These are phyloP conservation scores for Prunus padus DNA, from an alignment of 306 rosid genomes.

Conservation along the genomic window DNA sequence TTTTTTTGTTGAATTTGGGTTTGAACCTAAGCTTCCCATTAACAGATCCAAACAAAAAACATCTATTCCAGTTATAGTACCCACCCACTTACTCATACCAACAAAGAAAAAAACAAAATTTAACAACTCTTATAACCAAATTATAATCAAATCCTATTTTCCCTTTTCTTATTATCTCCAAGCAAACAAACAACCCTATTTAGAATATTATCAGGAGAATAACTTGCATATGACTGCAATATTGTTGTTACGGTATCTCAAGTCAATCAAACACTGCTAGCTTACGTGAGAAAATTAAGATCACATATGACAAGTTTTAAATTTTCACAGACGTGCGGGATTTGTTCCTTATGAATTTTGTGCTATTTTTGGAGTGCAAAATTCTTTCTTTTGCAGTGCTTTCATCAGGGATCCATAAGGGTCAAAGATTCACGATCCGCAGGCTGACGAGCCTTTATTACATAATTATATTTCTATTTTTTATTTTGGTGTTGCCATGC, in stretches of 20 bases:
- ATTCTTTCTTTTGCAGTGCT: neutral
- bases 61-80: neutral
- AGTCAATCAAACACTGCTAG: too few species aligned
- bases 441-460: neutral
- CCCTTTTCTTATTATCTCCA: neutral
- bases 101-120: too few species aligned
- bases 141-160: neutral
- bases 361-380: neutral
- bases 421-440: neutral
- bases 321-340: neutral
- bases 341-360: neutral
- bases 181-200: too few species aligned
- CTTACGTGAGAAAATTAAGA: accelerated
- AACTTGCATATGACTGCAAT: accelerated
- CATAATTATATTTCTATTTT: neutral
- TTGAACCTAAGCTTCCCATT: slow-evolving; percentile 29
- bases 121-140: neutral
- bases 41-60: slow-evolving; percentile 39
- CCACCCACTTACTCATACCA: neutral
- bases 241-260: too few species aligned
- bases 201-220: too few species aligned
- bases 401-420: neutral
- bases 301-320: neutral
- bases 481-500: neutral
- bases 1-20: slow-evolving; percentile 30